Evolutionary conservation across 495 filamentous ascomycete genomes (phyloP).

Genomic region (Aspergillus bertholletiae): DNA sequence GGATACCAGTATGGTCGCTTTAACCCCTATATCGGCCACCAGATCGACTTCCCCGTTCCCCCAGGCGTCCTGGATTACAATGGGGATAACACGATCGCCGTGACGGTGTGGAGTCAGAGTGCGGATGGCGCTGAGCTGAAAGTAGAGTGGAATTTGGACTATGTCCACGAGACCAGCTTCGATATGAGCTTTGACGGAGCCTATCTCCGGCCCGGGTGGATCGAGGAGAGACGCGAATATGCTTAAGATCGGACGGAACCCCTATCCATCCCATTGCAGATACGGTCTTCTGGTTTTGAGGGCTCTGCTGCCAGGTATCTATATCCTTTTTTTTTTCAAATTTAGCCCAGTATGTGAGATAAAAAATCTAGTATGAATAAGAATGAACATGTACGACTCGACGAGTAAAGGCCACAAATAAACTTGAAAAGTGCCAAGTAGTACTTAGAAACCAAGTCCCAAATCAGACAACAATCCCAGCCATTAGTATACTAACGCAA

Average conservation of each 20-base stretch:
- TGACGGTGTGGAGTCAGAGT: constrained; percentile 48
- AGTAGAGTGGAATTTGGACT: constrained; percentile 37
- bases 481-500: no score
- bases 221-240: constrained; percentile 27
- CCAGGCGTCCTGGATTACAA: constrained; percentile 45
- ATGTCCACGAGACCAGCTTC: constrained; percentile 39
- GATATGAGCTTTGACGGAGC: constrained; percentile 34
- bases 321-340: no score
- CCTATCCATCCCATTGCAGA: no score
- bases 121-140: constrained; percentile 36
- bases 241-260: no score
- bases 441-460: no score
- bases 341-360: no score
- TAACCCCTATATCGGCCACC: constrained; percentile 47
- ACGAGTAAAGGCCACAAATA: no score
- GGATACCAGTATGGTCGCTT: constrained; percentile 52
- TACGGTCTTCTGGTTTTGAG: no score
- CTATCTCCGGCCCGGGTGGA: constrained; percentile 40
- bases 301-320: no score
- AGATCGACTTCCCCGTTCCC: constrained; percentile 48
- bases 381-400: no score
- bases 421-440: background rate
- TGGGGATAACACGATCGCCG: constrained; percentile 41
- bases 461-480: no score
- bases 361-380: no score